phyloP scores from a whole-genome alignment of 2,329 filamentous ascomycete genomes.

The Arthroderma sp. region DNA sequence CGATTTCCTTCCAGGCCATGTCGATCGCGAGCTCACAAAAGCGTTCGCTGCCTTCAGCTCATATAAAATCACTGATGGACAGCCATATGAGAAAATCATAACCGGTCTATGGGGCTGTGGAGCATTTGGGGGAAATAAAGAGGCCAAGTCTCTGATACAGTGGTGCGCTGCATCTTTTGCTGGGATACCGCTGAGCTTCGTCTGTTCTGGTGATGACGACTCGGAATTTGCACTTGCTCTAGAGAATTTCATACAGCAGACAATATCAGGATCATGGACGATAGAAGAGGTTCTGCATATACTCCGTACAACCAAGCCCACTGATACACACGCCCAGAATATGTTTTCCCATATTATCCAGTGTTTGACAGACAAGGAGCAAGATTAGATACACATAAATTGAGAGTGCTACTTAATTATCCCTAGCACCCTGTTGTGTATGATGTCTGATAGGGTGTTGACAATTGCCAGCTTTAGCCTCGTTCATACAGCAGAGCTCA shows the following conservation, averaged over 20 bases:
- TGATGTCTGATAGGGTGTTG: no score
- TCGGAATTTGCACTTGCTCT: constrained; percentile 3
- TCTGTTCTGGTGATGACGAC: constrained; percentile 5
- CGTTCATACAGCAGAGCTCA: no score
- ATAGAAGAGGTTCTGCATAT: constrained; percentile 3
- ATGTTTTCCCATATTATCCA: neutral
- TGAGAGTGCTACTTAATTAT: no score
- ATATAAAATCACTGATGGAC: neutral
- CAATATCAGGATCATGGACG: neutral
- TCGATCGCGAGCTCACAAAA: constrained; percentile 6
- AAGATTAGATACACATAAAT: no score
- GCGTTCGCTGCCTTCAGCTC: constrained; percentile 6
- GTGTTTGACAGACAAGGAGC: neutral
- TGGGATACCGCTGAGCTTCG: constrained; percentile 4
- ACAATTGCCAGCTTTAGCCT: no score
- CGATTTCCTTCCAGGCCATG: constrained; percentile 7
- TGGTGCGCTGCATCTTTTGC: constrained; percentile 10
- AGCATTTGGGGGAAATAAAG: constrained; percentile 8
- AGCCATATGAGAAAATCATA: constrained; percentile 5
- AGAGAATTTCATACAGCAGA: neutral
- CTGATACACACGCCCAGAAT: neutral
- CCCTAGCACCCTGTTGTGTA: no score
- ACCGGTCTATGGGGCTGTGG: constrained; percentile 11
- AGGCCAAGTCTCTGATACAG: constrained; percentile 8
- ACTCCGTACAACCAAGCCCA: neutral